A percentile compares a stretch with the other conserved stretches of the same genome.
Conservation (phyloP, 805 yeast genomes). For the Clavispora fructus region DNA sequence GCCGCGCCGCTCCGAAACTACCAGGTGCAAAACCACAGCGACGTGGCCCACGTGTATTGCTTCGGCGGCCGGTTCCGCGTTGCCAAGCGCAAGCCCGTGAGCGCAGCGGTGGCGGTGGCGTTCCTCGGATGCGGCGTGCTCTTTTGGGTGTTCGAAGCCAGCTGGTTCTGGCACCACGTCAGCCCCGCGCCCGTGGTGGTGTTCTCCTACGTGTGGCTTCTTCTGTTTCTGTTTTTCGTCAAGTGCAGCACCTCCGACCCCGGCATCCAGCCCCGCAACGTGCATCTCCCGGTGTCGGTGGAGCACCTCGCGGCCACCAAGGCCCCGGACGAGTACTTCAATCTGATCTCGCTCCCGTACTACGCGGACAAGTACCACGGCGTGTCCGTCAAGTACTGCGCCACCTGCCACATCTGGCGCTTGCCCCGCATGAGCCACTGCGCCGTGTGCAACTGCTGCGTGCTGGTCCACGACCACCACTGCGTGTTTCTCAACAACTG, state of each 20-base stretch:
- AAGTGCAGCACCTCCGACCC: conserved; percentile 62
- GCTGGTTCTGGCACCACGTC: conserved; percentile 53
- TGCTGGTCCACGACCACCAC: conserved; percentile 67
- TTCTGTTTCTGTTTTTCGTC: conserved; percentile 44
- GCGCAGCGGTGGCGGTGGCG: conserved; percentile 27
- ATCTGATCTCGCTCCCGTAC: conserved; percentile 18
- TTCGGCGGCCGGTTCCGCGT: conserved; percentile 63
- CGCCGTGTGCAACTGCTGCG: conserved; percentile 60
- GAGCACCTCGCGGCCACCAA: conserved; percentile 1
- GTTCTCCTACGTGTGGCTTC: conserved; percentile 54
- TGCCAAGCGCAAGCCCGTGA: conserved; percentile 36
- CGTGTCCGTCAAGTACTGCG: conserved; percentile 52
- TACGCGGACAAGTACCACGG: conserved; percentile 19
- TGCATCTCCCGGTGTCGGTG: conserved; percentile 42
- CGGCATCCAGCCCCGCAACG: conserved; percentile 62
- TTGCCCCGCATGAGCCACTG: conserved; percentile 71
- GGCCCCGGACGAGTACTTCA: conserved; percentile 48
- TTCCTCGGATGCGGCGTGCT: conserved; percentile 46
- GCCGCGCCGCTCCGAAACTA: conserved; percentile 29
- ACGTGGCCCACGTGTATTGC: conserved; percentile 38
- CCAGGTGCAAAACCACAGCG: conserved; percentile 36
- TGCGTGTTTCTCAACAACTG: conserved; percentile 55
- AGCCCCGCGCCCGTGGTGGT: conserved; percentile 53
- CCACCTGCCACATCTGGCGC: conserved; percentile 55
- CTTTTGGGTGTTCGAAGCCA: conserved; percentile 42